A percentile compares a stretch with the other conserved stretches of the same genome.
Conservation (phyloP, 306 rosid species). For the Cucurbita ficifolia region DNA sequence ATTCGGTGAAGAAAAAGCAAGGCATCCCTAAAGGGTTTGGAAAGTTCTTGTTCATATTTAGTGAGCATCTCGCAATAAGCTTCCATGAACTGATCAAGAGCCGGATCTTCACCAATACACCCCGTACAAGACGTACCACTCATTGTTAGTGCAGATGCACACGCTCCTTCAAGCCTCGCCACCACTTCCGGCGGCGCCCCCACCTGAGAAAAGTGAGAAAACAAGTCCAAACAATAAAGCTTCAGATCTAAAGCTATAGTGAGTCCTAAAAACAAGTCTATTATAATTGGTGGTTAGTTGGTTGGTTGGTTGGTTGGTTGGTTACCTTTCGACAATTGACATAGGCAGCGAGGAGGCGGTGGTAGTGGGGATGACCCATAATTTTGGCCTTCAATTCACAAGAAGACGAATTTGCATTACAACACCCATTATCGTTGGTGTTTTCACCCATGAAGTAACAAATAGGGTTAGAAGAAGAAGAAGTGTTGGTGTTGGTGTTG, state of each 20-base stretch:
- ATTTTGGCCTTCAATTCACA: conserved; percentile 62
- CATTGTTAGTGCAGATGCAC: conserved; percentile 43
- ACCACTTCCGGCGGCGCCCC: conserved; percentile 89
- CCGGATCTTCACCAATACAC: conserved; percentile 86
- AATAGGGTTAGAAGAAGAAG: not conserved
- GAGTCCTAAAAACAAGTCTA: no score
- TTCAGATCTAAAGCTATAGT: not conserved
- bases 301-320: no score
- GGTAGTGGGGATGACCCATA: conserved; percentile 98
- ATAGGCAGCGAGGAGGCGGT: conserved; percentile 73
- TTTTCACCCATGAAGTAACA: conserved; percentile 53
- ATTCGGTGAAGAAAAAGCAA: conserved; percentile 71
- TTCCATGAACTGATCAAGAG: conserved; percentile 96
- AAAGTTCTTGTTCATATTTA: conserved; percentile 86
- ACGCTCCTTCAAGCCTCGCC: conserved; percentile 63
- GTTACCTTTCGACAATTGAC: conserved; percentile 78
- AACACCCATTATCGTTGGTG: not conserved
- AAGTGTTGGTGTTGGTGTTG: not conserved
- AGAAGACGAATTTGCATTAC: conserved; percentile 17
- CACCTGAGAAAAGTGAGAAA: conserved; percentile 21
- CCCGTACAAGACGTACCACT: conserved; percentile 22
- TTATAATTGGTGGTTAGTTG: no score
- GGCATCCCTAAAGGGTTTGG: conserved; percentile 90
- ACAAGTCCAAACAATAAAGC: no score
- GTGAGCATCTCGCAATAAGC: conserved; percentile 97